Evolutionary conservation across 202 grass and related monocot species (phyloP), one percentile per base, ranked within the genome.

Genomic region (Carex sylvatica): DNA sequence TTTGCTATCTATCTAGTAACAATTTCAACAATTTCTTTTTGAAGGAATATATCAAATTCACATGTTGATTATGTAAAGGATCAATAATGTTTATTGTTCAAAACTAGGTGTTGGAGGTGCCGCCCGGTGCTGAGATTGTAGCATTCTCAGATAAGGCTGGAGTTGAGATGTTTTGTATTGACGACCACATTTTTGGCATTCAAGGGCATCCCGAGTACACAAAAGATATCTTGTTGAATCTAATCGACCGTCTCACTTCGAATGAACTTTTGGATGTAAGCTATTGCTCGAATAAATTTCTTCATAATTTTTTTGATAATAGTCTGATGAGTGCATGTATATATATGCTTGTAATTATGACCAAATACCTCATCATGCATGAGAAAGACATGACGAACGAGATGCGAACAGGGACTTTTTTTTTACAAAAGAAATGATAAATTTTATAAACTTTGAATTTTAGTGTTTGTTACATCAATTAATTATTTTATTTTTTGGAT

Each of bases 171-270:
- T 98, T 98, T 66, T 87, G 85, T 66, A 58, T 89, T 23, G 95
- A 86, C 18, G 86, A 93, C 12, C 75, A 83, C 61, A 68, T 93
- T 68, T 77, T 98, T 2, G 95, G 95, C 61, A 90, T 98, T 87
- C 95, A 95, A 83, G 92, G 92, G 0, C 95, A 98, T 86, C 92
- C 95, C 5, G 95, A 98, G 85, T 98, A 98, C 89, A 91, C 86
- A 5, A 83, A 74, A 61, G 95, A 98, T 86, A 98, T 98, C 55
- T 54, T 98, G 75, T 66, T 68, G 13, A 98, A 83, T 87, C 83
- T 98, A 74, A 83, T 95, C 24, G 89, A 91, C 54, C 95, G 89
- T 81, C 92, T 98, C 40, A 68, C 84, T 67, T 30, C 61, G 15
- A 76, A 60, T 23, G 84, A 90, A 4, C 72, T 87, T 75, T 87